phyloP scores from a whole-genome alignment of 306 rosid species.

The Oemleria cerasiformis region DNA sequence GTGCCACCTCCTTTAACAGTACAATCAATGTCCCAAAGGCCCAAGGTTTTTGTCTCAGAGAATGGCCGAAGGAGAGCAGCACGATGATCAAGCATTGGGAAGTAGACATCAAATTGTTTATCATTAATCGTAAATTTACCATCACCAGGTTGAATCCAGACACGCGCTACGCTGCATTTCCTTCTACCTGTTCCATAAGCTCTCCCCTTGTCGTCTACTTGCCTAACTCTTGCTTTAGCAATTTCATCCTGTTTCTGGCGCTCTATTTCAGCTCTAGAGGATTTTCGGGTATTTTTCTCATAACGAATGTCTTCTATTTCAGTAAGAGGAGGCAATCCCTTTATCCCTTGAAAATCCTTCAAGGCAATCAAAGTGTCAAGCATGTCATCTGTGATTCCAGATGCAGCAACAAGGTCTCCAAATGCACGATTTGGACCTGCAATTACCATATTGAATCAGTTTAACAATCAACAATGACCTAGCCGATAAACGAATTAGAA shows the following conservation, averaged over 20 bases:
- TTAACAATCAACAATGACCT: neutral
- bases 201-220: conserved; percentile 84
- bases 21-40: conserved; percentile 82
- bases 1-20: conserved; percentile 94
- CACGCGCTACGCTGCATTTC: conserved; percentile 96
- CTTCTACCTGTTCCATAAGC: conserved; percentile 96
- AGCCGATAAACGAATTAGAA: neutral
- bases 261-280: conserved; percentile 78
- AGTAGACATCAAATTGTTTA: conserved; percentile 83
- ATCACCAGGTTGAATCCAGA: conserved; percentile 86
- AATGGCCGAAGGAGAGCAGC: conserved; percentile 94
- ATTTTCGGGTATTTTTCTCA: conserved; percentile 66
- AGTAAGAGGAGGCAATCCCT: conserved; percentile 82
- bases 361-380: conserved; percentile 84
- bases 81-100: conserved; percentile 92
- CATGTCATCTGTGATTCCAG: conserved; percentile 95
- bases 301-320: conserved; percentile 72
- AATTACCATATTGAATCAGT: conserved; percentile 8
- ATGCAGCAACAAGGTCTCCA: conserved; percentile 84
- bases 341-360: conserved; percentile 74
- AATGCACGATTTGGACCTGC: conserved; percentile 81
- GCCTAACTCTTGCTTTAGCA: conserved; percentile 85
- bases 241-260: conserved; percentile 88
- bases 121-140: conserved; percentile 78
- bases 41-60: conserved; percentile 90